A percentile compares a stretch with the other conserved stretches of the same genome.
phyloP scores from a whole-genome alignment of 768 basidiomycete genomes.

The Mycena albidolilacea region DNA sequence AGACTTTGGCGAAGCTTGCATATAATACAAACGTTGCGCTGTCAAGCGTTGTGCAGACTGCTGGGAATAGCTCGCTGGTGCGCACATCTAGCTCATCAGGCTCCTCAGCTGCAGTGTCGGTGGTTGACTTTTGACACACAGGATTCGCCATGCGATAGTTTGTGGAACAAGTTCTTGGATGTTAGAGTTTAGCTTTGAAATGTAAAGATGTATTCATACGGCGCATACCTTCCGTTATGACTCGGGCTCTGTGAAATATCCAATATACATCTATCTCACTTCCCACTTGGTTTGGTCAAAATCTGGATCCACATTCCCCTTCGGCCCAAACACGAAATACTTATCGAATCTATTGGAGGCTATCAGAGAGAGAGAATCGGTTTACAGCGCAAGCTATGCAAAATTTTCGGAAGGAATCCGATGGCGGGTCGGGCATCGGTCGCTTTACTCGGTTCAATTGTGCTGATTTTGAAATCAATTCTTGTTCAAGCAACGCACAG shows the following conservation, averaged over 20 bases:
- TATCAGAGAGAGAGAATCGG: no score
- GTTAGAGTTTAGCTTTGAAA: neutral
- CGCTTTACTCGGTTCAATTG: no score
- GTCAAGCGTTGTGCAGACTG: slow-evolving; percentile 39
- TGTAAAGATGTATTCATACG: neutral
- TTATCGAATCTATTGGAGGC: no score
- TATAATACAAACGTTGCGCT: slow-evolving; percentile 39
- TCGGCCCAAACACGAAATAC: neutral
- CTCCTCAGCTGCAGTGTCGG: neutral
- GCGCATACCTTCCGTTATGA: neutral
- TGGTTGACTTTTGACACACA: neutral
- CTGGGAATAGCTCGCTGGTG: slow-evolving; percentile 32
- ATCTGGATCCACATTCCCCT: neutral
- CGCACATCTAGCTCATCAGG: neutral
- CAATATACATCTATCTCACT: neutral
- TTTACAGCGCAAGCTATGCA: no score
- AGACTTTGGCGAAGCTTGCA: slow-evolving; percentile 41
- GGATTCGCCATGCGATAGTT: slow-evolving; percentile 15
- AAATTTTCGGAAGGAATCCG: no score
- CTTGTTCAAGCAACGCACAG: no score
- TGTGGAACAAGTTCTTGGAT: slow-evolving; percentile 27
- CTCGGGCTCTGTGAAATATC: no score
- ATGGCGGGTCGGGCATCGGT: no score
- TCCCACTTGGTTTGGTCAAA: no score
- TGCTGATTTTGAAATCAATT: no score